phyloP scores from a whole-genome alignment of 208 protist genomes.

The Leishmania tropica region DNA sequence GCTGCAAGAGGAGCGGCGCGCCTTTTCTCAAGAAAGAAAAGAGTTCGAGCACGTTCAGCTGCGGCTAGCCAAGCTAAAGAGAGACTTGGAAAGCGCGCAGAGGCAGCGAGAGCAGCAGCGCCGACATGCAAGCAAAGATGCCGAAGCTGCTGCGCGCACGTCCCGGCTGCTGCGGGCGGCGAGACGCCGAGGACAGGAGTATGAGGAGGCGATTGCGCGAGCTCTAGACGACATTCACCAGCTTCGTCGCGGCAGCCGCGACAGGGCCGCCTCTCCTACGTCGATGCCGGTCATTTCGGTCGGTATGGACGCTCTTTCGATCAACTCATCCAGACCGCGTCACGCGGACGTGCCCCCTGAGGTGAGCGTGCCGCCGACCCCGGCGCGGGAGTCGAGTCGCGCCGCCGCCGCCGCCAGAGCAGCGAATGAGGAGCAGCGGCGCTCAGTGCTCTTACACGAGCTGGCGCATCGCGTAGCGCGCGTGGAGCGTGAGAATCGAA shows the following conservation, averaged over 20 bases:
- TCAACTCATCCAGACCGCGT: neutral
- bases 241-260: neutral
- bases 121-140: neutral
- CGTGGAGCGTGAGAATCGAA: slow-evolving; percentile 22
- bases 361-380: neutral
- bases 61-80: neutral
- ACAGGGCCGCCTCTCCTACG: neutral
- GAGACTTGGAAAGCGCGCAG: neutral
- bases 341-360: neutral
- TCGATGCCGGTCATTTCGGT: neutral
- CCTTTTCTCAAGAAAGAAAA: neutral
- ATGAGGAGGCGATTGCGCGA: slow-evolving; percentile 10
- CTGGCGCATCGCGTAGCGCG: slow-evolving; percentile 4
- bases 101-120: neutral
- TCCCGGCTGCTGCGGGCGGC: slow-evolving; percentile 3
- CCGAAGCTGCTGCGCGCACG: neutral
- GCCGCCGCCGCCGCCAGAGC: neutral
- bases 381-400: neutral
- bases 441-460: neutral
- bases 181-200: neutral
- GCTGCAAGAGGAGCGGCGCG: slow-evolving; percentile 8
- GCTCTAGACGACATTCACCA: neutral
- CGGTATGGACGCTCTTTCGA: neutral
- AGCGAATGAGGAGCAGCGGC: slow-evolving; percentile 6
- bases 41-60: neutral